A percentile compares a stretch with the other conserved stretches of the same genome.
phyloP scores from a whole-genome alignment of 768 basidiomycete genomes.

The Hygrophoropsis aurantiaca region DNA sequence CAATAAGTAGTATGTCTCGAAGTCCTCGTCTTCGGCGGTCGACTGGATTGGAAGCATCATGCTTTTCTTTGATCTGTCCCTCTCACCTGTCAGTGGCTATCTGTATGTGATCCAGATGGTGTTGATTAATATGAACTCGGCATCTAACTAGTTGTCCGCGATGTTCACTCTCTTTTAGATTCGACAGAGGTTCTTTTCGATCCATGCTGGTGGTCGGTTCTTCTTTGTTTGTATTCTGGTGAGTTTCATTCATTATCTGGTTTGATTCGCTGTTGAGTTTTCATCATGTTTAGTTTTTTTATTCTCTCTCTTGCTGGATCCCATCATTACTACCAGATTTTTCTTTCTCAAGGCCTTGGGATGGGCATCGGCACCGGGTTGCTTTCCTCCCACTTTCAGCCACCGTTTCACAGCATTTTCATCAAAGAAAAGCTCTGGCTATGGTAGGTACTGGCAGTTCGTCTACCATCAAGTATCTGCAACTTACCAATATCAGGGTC shows the following conservation, averaged over 20 bases:
- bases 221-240: conserved; percentile 21
- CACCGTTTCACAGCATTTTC: too few species aligned
- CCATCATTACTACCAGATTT: conserved; percentile 49
- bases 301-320: conserved; percentile 43
- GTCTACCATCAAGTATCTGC: too few species aligned
- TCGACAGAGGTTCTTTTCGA: conserved; percentile 51
- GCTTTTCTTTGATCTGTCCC: conserved; percentile 44
- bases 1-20: too few species aligned
- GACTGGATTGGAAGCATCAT: conserved; percentile 55
- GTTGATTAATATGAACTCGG: too few species aligned
- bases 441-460: too few species aligned
- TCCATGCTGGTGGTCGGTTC: conserved; percentile 23
- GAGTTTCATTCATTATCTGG: conserved; percentile 28
- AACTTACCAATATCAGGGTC: too few species aligned
- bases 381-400: too few species aligned
- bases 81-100: conserved; percentile 39
- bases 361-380: conserved; percentile 51
- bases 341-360: conserved; percentile 58
- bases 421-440: too few species aligned
- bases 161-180: too few species aligned
- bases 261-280: conserved; percentile 2
- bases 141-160: too few species aligned
- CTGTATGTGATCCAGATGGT: too few species aligned
- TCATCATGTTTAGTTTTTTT: conserved; percentile 36
- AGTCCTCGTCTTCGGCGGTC: conserved; percentile 8